A percentile compares a stretch with the other conserved stretches of the same genome.
These are phyloP conservation scores for Talaromyces verruculosus DNA, from an alignment of 2,329 filamentous ascomycete genomes.

Conservation along the genomic window DNA sequence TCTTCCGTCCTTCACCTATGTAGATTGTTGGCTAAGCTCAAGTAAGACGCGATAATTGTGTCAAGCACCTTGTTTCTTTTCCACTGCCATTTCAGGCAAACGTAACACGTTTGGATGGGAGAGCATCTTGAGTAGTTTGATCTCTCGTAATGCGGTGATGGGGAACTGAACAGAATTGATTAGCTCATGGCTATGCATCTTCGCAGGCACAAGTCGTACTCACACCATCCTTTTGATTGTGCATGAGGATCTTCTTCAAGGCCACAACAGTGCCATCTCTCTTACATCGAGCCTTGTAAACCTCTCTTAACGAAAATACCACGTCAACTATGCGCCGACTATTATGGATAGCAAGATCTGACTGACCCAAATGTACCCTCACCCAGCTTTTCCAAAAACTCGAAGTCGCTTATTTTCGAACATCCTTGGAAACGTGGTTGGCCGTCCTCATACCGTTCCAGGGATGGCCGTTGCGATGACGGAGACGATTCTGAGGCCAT, in stretches of 20 bases:
- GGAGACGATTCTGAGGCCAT: slow-evolving; percentile 34
- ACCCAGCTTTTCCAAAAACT: slow-evolving; percentile 62
- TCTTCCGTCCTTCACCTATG: slow-evolving; percentile 71
- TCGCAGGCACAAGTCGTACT: slow-evolving; percentile 32
- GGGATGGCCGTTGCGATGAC: slow-evolving; percentile 32
- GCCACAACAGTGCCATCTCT: slow-evolving; percentile 75
- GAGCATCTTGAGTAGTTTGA: slow-evolving; percentile 95
- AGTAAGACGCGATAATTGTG: slow-evolving; percentile 14
- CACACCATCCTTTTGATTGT: slow-evolving; percentile 96
- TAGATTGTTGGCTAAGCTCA: slow-evolving; percentile 24
- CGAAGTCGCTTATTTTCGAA: slow-evolving; percentile 55
- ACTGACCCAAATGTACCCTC: slow-evolving; percentile 88
- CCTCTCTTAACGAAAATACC: slow-evolving; percentile 59
- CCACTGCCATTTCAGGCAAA: slow-evolving; percentile 94
- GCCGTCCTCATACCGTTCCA: slow-evolving; percentile 50
- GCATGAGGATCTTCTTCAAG: slow-evolving; percentile 98
- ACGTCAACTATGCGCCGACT: background rate
- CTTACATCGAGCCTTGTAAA: slow-evolving; percentile 81
- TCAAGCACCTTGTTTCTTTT: slow-evolving; percentile 61
- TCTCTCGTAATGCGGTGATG: slow-evolving; percentile 96
- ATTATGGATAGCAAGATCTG: slow-evolving; percentile 28
- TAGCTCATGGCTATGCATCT: background rate
- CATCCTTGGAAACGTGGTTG: slow-evolving; percentile 74
- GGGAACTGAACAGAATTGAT: slow-evolving; percentile 63
- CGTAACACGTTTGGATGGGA: slow-evolving; percentile 84